Evolutionary conservation across 257 asterid genomes (phyloP).

Genomic region (Petunia secreta): DNA sequence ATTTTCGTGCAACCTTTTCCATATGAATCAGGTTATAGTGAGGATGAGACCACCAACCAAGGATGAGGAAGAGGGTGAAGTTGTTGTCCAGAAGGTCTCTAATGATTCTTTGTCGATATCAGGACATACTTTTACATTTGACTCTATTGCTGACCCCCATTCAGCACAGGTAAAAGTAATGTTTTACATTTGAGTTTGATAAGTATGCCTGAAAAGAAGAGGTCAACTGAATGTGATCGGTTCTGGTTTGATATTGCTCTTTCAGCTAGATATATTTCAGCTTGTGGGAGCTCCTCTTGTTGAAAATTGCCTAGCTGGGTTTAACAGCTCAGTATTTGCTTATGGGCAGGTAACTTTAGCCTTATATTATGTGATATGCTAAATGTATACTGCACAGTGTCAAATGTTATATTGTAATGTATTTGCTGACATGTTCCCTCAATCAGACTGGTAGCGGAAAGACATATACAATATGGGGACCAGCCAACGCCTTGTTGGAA

Average conservation of each 20-base stretch:
- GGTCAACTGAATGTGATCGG: not conserved
- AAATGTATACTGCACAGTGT: not conserved
- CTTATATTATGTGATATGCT: not conserved
- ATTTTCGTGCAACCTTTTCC: not conserved
- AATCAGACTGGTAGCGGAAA: constrained; percentile 97
- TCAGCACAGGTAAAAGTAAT: constrained; percentile 69
- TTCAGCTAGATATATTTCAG: constrained; percentile 88
- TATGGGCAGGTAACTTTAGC: constrained; percentile 78
- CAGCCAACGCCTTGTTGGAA: constrained; percentile 80
- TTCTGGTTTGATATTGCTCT: constrained; percentile 28
- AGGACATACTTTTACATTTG: constrained; percentile 82
- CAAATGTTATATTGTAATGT: constrained; percentile 22
- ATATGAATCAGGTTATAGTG: constrained; percentile 66
- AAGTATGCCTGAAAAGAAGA: not conserved
- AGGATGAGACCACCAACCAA: constrained; percentile 87
- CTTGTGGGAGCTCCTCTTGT: constrained; percentile 93
- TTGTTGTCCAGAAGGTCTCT: constrained; percentile 63
- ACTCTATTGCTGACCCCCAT: constrained; percentile 77
- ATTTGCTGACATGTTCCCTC: constrained; percentile 18
- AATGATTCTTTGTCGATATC: constrained; percentile 72
- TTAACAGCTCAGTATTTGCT: constrained; percentile 97
- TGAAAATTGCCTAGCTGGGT: constrained; percentile 97
- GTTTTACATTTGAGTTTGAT: not conserved
- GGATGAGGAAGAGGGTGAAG: constrained; percentile 76
- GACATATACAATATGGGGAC: constrained; percentile 98